Evolutionary conservation across 306 rosid genomes (phyloP).

Genomic region (Clitoria ternatea): DNA sequence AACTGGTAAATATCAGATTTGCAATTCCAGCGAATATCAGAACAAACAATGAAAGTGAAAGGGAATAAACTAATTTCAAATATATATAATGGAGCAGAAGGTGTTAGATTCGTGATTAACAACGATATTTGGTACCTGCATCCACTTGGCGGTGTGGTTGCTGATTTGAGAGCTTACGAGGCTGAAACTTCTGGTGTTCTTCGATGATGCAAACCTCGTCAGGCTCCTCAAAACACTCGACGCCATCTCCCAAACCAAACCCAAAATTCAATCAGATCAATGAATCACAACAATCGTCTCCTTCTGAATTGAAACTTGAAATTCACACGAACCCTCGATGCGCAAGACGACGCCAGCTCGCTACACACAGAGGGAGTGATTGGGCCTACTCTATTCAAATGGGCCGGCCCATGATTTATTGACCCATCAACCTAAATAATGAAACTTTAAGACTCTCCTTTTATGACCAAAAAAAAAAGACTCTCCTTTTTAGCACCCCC

Average conservation of each 20-base stretch:
- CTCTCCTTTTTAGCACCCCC: no score
- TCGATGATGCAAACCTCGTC: slow-evolving; percentile 44
- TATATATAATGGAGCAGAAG: background rate
- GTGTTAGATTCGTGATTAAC: background rate
- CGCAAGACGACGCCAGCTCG: background rate
- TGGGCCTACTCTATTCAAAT: background rate
- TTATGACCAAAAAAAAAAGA: no score
- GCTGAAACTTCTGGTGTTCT: slow-evolving; percentile 48
- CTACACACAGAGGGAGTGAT: background rate
- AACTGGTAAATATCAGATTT: background rate
- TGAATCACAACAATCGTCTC: background rate
- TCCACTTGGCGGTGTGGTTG: slow-evolving; percentile 79
- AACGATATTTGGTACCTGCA: slow-evolving; percentile 52
- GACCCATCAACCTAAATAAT: background rate
- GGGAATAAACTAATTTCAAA: background rate
- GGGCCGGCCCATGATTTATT: background rate
- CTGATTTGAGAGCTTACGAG: slow-evolving; percentile 51
- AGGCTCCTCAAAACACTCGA: slow-evolving; percentile 63
- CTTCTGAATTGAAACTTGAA: background rate
- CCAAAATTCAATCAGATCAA: slow-evolving; percentile 11
- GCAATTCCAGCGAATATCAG: background rate
- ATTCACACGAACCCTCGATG: background rate
- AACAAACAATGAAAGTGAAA: background rate
- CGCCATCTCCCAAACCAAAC: slow-evolving; percentile 55
- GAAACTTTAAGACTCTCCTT: no score